Base-by-base conservation (phyloP, 805 yeast species). In the Metschnikowia proteae region DNA sequence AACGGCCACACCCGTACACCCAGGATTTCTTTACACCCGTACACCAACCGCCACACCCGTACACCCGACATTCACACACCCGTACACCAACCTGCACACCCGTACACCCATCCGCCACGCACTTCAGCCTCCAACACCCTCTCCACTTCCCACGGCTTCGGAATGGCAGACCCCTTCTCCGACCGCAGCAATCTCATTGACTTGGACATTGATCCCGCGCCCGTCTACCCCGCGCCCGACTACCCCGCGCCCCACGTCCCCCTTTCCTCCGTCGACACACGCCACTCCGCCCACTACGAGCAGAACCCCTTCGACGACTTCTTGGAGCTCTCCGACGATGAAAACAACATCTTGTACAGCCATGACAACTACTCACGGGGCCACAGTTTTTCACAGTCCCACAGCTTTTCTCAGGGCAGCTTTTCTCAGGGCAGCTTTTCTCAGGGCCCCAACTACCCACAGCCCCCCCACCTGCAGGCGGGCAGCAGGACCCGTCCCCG, bases 311-410 rank as follows among this genome's bases (percentile, higher is more conserved):
- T 71, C 51, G 70, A 61, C 13, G 76, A 71, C 49, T 58, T 61
- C 41, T 61, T 68, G 29, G 58, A 63, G n/a, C 49, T 70, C 13
- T 62, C 71, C 4, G 75, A 70, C 47, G 73, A 68, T 27, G 62
- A 60, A 11, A 39, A 30, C 29, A 32, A 41, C 32, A 43, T 23
- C 26, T 45, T 47, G 8, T 52, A 49, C 32, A 46, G 45, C 38
- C 43, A 50, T 35, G 49, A 51, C 3, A 45, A 43, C 26, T 52
- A 49, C 49, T 8, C 31, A 11, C 31, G 10, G 9, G 8, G 27
- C 32, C 23, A n/a, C 25, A 44, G 47, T 30, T 25, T 8, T 4
- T 17, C 40, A 5, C 63, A 56, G 5, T 68, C 71, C 3, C 33
- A 37, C 11, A 52, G 17, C 17, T 17, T 17, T 17, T 17, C 17